Evolutionary conservation across 208 protist species (phyloP), one percentile per base, ranked within the genome.

Genomic region (Blastocrithidia nonstop): DNA sequence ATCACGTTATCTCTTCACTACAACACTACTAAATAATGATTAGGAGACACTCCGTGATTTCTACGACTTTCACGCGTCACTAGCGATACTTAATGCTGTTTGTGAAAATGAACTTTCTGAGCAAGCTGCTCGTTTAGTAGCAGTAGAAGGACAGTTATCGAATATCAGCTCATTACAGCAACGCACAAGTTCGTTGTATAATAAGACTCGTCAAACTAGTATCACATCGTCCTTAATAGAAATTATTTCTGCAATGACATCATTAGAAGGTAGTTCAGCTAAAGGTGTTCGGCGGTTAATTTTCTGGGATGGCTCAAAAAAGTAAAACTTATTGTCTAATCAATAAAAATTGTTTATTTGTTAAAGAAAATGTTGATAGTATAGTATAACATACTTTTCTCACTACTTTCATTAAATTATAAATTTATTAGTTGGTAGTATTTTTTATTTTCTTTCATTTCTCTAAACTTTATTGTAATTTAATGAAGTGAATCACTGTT

Each of bases 31-130:
- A 16, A 76, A 92, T 67, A 67, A 84, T 46, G 79, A 93, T 31
- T 79, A 93, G 52, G 55, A 86, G 57, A 64, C 74, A 47, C 61
- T 89, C 28, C 75, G 72, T 20, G 83, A 93, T 63, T 93, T 89
- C 56, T 89, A 85, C 48, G 77, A 89, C 56, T 93, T 93, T 66
- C 79, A 93, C 65, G 70, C 76, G 25, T 60, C 71, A 28, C 66
- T 93, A 11, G 70, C 67, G 41, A 60, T 89, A 37, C 60, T 93
- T 26, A 89, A 93, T 41, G 75, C 79, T 28, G 76, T 86, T 20
- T 75, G 57, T 50, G 83, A 93, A 50, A 93, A 93, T 60, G 83
- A 93, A 66, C 77, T 89, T 28, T 93, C 83, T 23, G 83, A 93
- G 65, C 83, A 93, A 52, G 83, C 83, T 27, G 83, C 83, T 1